phyloP scores from a whole-genome alignment of 306 rosid genomes.

The Senna siamea region DNA sequence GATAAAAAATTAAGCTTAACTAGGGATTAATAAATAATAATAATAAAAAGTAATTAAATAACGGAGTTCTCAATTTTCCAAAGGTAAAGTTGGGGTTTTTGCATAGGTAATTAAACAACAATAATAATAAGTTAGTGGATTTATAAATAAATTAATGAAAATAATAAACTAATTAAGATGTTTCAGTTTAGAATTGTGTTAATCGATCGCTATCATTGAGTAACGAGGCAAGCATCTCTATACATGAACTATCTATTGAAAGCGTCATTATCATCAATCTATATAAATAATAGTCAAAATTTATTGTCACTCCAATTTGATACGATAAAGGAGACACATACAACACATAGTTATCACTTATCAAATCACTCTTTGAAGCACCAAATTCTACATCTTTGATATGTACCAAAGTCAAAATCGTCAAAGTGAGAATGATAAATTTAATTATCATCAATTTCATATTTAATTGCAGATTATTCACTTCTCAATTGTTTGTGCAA shows the following conservation, averaged over 20 bases:
- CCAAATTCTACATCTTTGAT: slow-evolving; percentile 6
- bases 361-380: slow-evolving; percentile 24
- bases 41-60: too few species aligned
- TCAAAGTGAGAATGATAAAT: neutral
- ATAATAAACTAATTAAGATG: neutral
- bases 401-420: slow-evolving; percentile 14
- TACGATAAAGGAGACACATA: slow-evolving; percentile 15
- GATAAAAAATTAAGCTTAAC: too few species aligned
- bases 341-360: slow-evolving; percentile 10
- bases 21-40: too few species aligned
- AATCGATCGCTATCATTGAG: neutral
- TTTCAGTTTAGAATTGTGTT: too few species aligned
- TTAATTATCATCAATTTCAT: neutral
- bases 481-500: neutral
- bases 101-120: neutral
- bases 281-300: neutral
- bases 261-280: neutral
- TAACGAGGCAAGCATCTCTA: slow-evolving; percentile 20
- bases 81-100: neutral
- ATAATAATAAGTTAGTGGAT: neutral
- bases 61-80: neutral
- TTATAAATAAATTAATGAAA: neutral
- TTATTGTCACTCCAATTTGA: slow-evolving; percentile 6
- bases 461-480: neutral
- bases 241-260: neutral